Percentiles rank a stretch among this genome's conserved stretches.
phyloP scores from a whole-genome alignment of 306 rosid species.

The Fragaria vesca region DNA sequence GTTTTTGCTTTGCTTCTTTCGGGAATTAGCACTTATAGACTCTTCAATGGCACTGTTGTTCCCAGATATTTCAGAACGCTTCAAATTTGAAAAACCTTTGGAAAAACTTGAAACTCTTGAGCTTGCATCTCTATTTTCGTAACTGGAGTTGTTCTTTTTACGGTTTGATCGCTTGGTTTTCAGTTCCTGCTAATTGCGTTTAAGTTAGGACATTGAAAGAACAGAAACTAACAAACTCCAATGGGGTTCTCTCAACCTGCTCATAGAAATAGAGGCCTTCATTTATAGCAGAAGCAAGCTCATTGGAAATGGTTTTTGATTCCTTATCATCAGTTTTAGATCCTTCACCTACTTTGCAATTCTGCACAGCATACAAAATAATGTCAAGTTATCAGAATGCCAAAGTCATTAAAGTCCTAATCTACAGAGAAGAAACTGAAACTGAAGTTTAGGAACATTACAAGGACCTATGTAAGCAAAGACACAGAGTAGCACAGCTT shows the following conservation, averaged over 20 bases:
- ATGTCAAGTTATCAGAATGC: conserved; percentile 11
- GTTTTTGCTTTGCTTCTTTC: conserved; percentile 66
- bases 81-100: conserved; percentile 56
- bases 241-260: conserved; percentile 58
- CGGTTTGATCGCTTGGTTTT: conserved; percentile 58
- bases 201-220: conserved; percentile 13
- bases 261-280: conserved; percentile 91
- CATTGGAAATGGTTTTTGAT: conserved; percentile 73
- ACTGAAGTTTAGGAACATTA: background rate
- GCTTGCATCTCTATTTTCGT: conserved; percentile 61
- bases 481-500: background rate
- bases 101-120: conserved; percentile 42
- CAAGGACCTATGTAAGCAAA: background rate
- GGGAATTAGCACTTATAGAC: conserved; percentile 52
- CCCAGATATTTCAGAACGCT: conserved; percentile 45
- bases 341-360: conserved; percentile 47
- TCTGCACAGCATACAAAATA: conserved; percentile 44
- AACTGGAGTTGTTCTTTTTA: conserved; percentile 51
- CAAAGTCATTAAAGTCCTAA: background rate
- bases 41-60: conserved; percentile 53
- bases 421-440: background rate
- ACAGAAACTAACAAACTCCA: background rate
- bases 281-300: conserved; percentile 85
- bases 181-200: conserved; percentile 62
- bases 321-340: conserved; percentile 43